Evolutionary conservation across 2,329 filamentous ascomycete species (phyloP), one percentile per base, ranked within the genome.

Genomic region (Aspergillus latus): DNA sequence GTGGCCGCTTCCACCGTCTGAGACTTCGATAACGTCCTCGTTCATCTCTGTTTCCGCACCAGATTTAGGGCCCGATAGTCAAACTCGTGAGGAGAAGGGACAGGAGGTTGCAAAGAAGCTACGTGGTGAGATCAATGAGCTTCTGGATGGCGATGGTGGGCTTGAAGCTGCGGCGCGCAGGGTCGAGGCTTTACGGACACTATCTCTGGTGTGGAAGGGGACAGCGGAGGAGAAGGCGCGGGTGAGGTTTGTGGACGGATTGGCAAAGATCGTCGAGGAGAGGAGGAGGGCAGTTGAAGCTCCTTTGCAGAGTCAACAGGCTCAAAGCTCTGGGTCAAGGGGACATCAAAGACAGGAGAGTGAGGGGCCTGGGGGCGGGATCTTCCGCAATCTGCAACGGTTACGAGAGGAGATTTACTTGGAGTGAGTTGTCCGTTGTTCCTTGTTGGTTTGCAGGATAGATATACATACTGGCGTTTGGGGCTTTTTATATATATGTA

Each of bases 181-280:
- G 44, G 86, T 97, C 13, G 87, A 91, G 67, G 85, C 89, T 68
- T 80, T 97, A 54, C 87, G 91, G 67, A 83, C 86, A 59, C 75
- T 97, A 61, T 85, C 86, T 3, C 76, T 76, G n/a, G 86, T 99
- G 21, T 99, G 94, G 92, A 93, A 89, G 71, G 92, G 92, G n/a
- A 97, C 94, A 2, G 88, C 90, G 0, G 94, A 99, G 76, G 94
- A 97, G 72, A 95, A 90, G 74, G 90, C 91, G 5, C 81, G 94
- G 52, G 77, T 77, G 8, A 89, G 85, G 66, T 92, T 97, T 69
- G 87, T 99, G 15, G 93, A 97, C 62, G 82, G 83, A 50, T 72
- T 99, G 65, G 85, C 86, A 34, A 91, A 86, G 77, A 82, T 90
- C 74, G 90, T 96, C 1, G 92, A 97, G 68, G 93, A 97, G 26